Evolutionary conservation across 2,329 filamentous ascomycete species (phyloP).

Genomic region (Xylariomycetidae sp.): DNA sequence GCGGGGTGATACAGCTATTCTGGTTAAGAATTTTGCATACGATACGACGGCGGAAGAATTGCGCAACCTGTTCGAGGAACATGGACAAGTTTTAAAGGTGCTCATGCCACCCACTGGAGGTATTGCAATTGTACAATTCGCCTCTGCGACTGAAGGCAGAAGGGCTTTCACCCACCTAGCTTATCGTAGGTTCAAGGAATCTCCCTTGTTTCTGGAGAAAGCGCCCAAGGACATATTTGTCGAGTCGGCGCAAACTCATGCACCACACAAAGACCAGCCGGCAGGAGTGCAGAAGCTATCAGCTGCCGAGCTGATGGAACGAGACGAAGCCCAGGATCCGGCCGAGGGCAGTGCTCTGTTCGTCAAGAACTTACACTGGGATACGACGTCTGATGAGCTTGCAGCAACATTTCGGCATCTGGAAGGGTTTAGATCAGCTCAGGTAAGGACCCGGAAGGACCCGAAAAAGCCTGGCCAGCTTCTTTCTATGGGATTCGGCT

Average conservation of each 20-base stretch:
- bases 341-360: slow-evolving; percentile 77
- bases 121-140: slow-evolving; percentile 89
- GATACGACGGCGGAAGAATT: slow-evolving; percentile 77
- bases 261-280: slow-evolving; percentile 23
- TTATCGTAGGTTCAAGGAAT: slow-evolving; percentile 87
- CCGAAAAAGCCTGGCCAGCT: slow-evolving; percentile 84
- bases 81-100: slow-evolving; percentile 74
- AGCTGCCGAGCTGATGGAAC: slow-evolving; percentile 63
- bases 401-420: slow-evolving; percentile 74
- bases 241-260: slow-evolving; percentile 25
- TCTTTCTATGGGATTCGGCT: slow-evolving; percentile 96
- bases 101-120: slow-evolving; percentile 91
- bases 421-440: slow-evolving; percentile 82
- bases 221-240: slow-evolving; percentile 78
- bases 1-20: slow-evolving; percentile 79
- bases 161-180: slow-evolving; percentile 79
- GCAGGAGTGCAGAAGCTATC: slow-evolving; percentile 57
- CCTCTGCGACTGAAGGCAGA: slow-evolving; percentile 72
- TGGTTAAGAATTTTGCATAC: slow-evolving; percentile 93
- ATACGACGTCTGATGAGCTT: slow-evolving; percentile 73
- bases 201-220: slow-evolving; percentile 88
- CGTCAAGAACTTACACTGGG: slow-evolving; percentile 90
- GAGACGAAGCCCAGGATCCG: slow-evolving; percentile 40
- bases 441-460: slow-evolving; percentile 89
- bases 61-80: slow-evolving; percentile 76